These are phyloP conservation scores for Camelina laxa DNA, from an alignment of 345 rosid genomes.

Conservation along the genomic window DNA sequence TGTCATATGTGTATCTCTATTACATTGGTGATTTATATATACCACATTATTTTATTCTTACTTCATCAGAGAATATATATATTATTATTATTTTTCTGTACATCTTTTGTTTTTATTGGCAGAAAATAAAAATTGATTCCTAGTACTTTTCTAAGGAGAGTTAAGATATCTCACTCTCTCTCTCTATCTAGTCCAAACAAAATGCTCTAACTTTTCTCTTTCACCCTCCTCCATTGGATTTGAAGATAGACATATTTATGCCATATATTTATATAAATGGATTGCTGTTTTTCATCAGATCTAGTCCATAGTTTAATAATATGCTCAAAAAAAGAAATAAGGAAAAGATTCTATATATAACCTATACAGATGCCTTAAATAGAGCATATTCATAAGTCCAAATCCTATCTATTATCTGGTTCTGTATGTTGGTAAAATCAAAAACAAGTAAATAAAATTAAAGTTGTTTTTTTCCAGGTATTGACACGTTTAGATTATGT, in stretches of 20 bases:
- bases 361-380: conserved; percentile 39
- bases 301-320: conserved; percentile 37
- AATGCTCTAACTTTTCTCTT: conserved; percentile 40
- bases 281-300: conserved; percentile 37
- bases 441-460: not conserved
- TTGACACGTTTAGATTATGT: conserved; percentile 42
- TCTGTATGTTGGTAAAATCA: conserved; percentile 16
- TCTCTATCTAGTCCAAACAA: conserved; percentile 36
- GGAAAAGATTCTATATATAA: conserved; percentile 34
- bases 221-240: conserved; percentile 43
- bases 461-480: not conserved
- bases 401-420: conserved; percentile 33
- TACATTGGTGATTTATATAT: not conserved
- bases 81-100: not conserved
- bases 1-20: not conserved
- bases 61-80: conserved; percentile 23
- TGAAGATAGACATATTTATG: conserved; percentile 10
- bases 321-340: conserved; percentile 37
- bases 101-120: not conserved
- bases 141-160: conserved; percentile 47
- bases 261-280: conserved; percentile 14
- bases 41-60: conserved; percentile 40
- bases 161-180: conserved; percentile 20
- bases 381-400: conserved; percentile 30
- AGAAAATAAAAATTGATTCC: conserved; percentile 40